Conservation (phyloP, 352 stramenopile species). For the Globisporangium paroecandrum region DNA sequence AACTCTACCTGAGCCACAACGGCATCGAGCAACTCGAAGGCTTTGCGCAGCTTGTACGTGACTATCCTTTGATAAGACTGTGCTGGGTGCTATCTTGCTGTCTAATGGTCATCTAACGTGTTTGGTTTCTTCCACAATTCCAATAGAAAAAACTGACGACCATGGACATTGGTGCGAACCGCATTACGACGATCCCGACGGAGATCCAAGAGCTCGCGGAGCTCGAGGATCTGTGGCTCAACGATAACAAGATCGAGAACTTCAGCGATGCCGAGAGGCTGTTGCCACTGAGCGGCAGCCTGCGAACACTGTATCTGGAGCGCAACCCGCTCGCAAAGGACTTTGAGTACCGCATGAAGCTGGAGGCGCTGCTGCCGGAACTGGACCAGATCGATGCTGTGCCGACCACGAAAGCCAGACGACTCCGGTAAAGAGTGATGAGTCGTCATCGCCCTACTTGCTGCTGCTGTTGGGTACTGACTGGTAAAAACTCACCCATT, state of each 20-base stretch:
- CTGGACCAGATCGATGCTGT: constrained; percentile 95
- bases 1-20: constrained; percentile 98
- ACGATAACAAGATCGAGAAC: constrained; percentile 57
- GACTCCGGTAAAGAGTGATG: constrained; percentile 16
- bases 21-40: constrained; percentile 89
- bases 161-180: constrained; percentile 82
- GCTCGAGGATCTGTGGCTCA: constrained; percentile 80
- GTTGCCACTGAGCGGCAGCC: constrained; percentile 52
- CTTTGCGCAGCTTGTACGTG: constrained; percentile 64
- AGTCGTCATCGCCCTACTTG: background rate
- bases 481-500: background rate
- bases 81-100: no score
- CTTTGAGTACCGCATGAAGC: constrained; percentile 95
- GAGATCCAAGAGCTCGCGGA: constrained; percentile 34
- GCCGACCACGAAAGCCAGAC: constrained; percentile 54
- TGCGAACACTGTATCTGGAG: constrained; percentile 95
- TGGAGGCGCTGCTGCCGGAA: constrained; percentile 86
- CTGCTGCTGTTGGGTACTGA: background rate
- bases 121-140: constrained; percentile 8
- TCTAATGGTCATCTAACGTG: background rate
- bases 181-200: constrained; percentile 59
- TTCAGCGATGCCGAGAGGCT: constrained; percentile 75
- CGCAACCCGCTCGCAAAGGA: constrained; percentile 91
- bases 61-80: no score
- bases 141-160: constrained; percentile 55